Percentiles rank a stretch among this genome's conserved stretches.
Evolutionary conservation across 441 rosid genomes (phyloP).

Genomic region (Adansonia grandidieri): DNA sequence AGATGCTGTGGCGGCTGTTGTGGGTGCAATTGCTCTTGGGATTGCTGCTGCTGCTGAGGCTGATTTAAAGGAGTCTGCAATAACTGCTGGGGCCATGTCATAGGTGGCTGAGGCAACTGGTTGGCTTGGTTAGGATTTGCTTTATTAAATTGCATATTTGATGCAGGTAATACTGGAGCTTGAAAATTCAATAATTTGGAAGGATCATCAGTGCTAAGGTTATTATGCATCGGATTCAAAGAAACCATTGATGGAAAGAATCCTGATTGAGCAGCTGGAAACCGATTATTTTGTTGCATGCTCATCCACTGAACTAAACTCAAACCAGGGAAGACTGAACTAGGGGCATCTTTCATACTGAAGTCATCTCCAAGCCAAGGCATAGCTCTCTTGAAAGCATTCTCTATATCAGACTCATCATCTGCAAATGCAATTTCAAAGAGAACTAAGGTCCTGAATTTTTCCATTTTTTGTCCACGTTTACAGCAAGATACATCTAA

Average conservation of each 20-base stretch:
- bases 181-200: slow-evolving; percentile 88
- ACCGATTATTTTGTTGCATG: slow-evolving; percentile 88
- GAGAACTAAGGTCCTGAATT: not conserved
- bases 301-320: slow-evolving; percentile 98
- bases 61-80: slow-evolving; percentile 58
- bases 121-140: slow-evolving; percentile 52
- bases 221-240: slow-evolving; percentile 57
- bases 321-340: slow-evolving; percentile 80
- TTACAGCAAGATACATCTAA: not conserved
- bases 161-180: slow-evolving; percentile 58
- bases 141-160: slow-evolving; percentile 73
- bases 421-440: slow-evolving; percentile 50
- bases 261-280: slow-evolving; percentile 72
- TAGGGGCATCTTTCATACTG: slow-evolving; percentile 75
- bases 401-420: slow-evolving; percentile 82
- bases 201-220: slow-evolving; percentile 70
- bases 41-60: slow-evolving; percentile 53
- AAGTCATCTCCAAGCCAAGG: slow-evolving; percentile 91
- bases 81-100: slow-evolving; percentile 70
- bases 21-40: slow-evolving; percentile 42
- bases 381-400: slow-evolving; percentile 86
- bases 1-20: slow-evolving; percentile 41
- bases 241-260: slow-evolving; percentile 69
- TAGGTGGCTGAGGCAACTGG: slow-evolving; percentile 70
- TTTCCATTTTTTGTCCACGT: not conserved